Evolutionary conservation across 2,329 filamentous ascomycete species (phyloP), one percentile per base, ranked within the genome.

Genomic region (Parastagonospora nodorum): DNA sequence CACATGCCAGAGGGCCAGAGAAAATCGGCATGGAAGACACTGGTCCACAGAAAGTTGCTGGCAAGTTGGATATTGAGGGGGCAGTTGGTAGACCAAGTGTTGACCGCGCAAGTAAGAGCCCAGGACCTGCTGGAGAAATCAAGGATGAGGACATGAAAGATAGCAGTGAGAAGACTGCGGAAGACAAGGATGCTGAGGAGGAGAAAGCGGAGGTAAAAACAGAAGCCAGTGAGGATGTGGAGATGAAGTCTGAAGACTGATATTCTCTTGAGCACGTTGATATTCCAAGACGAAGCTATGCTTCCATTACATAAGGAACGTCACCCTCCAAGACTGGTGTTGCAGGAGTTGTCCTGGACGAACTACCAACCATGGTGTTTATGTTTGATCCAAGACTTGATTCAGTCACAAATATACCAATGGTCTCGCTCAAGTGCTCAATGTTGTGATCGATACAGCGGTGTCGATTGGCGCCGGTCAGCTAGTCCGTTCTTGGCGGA

Each of bases 11-110:
- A 35, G 93, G 93, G 0, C 94, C 94, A 0, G 85, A 90, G 28
- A 82, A 90, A 61, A 88, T 97, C 43, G 93, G 92, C 4, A 85
- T 92, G 51, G 86, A 90, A 61, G 94, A 99, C 69, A 88, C 90
- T 58, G 94, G 94, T 0, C 86, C 89, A 8, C 92, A 80, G 90
- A 75, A 76, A 14, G 90, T 77, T 89, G 73, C 75, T 58, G 45
- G 77, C 74, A 47, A 39, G 10, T 54, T 74, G 27, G 57, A 75
- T 41, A 67, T 74, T 39, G 72, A 73, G 45, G 72, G 66, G 5
- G 72, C 71, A 1, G 60, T 74, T 5, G 72, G 72, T 14, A 61
- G 71, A 35, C 66, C 69, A 29, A 70, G 69, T 43, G 42, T 73
- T 1, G 62, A 63, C 19, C 58, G 61, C 19, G 42, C 54, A 2